These are phyloP conservation scores for Dipteronia sinensis DNA, from an alignment of 345 rosid genomes.

Conservation along the genomic window DNA sequence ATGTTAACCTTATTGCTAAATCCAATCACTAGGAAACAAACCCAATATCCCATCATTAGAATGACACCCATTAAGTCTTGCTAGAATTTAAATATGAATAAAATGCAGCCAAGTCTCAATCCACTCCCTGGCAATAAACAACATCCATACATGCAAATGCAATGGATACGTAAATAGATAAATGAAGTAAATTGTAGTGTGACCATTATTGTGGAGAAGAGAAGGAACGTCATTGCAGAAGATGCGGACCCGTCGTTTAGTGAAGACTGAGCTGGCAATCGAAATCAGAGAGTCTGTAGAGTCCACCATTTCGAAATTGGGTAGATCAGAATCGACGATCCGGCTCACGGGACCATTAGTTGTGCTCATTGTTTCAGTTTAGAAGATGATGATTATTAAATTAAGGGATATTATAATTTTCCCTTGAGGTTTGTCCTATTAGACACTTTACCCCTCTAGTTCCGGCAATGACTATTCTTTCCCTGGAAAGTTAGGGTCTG, in stretches of 20 bases:
- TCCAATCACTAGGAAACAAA: background rate
- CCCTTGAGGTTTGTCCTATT: too few species aligned
- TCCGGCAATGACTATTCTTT: too few species aligned
- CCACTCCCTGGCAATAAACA: too few species aligned
- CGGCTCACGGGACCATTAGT: background rate
- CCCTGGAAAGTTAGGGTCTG: too few species aligned
- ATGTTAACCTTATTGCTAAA: too few species aligned
- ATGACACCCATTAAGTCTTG: background rate
- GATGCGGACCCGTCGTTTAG: constrained; percentile 60
- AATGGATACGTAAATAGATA: background rate
- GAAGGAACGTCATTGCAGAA: constrained; percentile 69
- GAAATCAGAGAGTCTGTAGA: constrained; percentile 56
- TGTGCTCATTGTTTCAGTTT: background rate
- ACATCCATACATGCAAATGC: too few species aligned
- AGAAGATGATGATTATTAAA: background rate
- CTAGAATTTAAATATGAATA: background rate
- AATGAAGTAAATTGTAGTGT: background rate
- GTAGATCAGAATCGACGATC: constrained; percentile 29
- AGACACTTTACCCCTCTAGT: too few species aligned
- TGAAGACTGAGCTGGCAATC: constrained; percentile 55
- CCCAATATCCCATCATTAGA: too few species aligned
- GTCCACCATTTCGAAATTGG: constrained; percentile 50
- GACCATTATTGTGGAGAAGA: constrained; percentile 49
- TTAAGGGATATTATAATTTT: too few species aligned
- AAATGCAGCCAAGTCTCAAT: too few species aligned